Conservation (phyloP, 148 eudicot species). For the Camellia japonica region DNA sequence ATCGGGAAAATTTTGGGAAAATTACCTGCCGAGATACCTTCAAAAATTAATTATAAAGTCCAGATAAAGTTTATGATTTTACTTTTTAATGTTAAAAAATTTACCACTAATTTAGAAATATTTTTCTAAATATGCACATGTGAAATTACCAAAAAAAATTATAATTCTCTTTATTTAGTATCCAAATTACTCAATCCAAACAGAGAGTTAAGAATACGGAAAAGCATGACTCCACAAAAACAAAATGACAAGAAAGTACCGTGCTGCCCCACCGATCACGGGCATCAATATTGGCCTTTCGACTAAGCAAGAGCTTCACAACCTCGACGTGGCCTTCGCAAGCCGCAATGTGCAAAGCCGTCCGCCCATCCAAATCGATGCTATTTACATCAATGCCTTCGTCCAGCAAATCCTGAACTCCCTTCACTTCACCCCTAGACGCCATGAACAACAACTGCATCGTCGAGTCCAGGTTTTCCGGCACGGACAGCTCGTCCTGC, state of each 20-base stretch:
- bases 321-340: conserved; percentile 91
- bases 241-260: conserved; percentile 37
- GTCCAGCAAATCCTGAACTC: conserved; percentile 66
- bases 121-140: no score
- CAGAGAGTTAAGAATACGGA: background rate
- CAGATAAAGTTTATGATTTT: no score
- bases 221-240: background rate
- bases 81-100: no score
- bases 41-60: no score
- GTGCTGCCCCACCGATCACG: conserved; percentile 99
- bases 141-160: no score
- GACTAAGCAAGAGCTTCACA: conserved; percentile 64
- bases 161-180: no score
- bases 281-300: conserved; percentile 81
- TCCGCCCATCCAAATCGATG: conserved; percentile 92
- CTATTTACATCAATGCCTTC: conserved; percentile 90
- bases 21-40: no score
- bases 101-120: no score
- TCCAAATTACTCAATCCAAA: no score
- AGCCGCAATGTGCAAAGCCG: conserved; percentile 91
- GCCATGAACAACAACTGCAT: conserved; percentile 90
- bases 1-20: no score
- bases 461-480: conserved; percentile 82
- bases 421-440: conserved; percentile 63
- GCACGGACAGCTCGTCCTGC: conserved; percentile 57